Conservation (phyloP, 2,329 filamentous ascomycete genomes). For the Fusarium nelsonii region DNA sequence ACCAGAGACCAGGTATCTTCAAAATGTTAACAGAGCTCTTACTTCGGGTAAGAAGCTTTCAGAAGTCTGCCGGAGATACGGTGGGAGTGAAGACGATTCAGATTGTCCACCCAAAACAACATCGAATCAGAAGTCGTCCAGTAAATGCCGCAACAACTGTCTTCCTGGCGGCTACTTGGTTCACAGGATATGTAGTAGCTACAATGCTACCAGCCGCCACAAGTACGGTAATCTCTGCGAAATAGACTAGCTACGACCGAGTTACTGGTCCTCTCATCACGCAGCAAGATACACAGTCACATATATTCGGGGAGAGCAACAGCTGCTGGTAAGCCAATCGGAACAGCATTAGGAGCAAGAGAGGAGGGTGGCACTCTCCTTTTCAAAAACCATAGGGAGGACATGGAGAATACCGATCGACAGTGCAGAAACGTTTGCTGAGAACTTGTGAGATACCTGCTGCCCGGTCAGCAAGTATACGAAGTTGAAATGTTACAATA, state of each 20-base stretch:
- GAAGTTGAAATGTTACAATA: background rate
- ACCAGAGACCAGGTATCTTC: no score
- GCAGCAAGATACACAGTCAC: constrained; percentile 22
- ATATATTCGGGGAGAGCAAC: constrained; percentile 9
- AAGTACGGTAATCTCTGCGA: background rate
- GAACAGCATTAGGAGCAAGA: background rate
- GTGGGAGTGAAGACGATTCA: background rate
- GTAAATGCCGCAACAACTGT: background rate
- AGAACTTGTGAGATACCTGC: background rate
- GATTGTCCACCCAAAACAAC: background rate
- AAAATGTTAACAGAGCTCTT: no score
- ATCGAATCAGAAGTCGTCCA: background rate
- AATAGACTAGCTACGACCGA: background rate
- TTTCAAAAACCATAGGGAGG: background rate
- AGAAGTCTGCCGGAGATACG: background rate
- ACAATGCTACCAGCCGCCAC: background rate
- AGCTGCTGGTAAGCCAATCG: constrained; percentile 15
- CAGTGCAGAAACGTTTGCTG: background rate
- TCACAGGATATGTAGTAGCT: background rate
- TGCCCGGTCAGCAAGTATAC: background rate
- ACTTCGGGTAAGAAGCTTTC: no score
- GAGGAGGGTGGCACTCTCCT: background rate
- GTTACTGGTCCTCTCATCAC: constrained; percentile 3
- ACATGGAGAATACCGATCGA: background rate
- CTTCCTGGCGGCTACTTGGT: no score